Base-by-base conservation (phyloP, 75 land plant genomes). In the Ceratopteris richardii region DNA sequence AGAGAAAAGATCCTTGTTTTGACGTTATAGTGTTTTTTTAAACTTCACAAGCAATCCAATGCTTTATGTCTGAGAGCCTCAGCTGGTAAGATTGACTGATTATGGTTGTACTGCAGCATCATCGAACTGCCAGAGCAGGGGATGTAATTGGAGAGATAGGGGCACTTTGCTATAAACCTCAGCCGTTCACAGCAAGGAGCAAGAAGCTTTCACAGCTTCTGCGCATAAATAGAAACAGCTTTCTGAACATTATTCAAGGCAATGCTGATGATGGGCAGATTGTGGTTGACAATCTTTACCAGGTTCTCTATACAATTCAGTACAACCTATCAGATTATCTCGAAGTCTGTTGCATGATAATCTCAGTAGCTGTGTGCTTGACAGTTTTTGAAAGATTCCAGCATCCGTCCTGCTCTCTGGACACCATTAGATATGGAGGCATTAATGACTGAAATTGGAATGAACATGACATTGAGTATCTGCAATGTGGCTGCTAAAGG, bases 81-180 rank as follows among this genome's bases (percentile, higher is more conserved):
- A n/a, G n/a, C n/a, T 21, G 51, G 51, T 21, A 3, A 3, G 25
- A 3, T 23, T 21, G 12, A 7, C 24, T 3, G 9, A 23, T 4
- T 3, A 20, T 12, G 2, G 51, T 50, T 50, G 24, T 50, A 21
- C 39, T 70, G 36, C 71, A 82, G 80, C 18, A 46, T 60, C 13
- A 73, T 36, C 29, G 56, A 67, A 74, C 57, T 27, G 42, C 62
- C 39, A 73, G 57, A 63, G 47, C 80, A 18, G 62, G 68, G n/a
- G 71, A 77, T 39, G 54, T 77, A 66, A 66, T 70, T 46, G 87
- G 87, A 40, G 87, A 84, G 48, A 74, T 77, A 65, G 87, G 74
- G 7, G 83, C 77, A 3, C 44, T 84, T 41, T 68, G 79, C 54
- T 68, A 80, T 42, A 74, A 77, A 31, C 87, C 83, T 36, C 83